These are phyloP conservation scores for Monosporozyma aerobia DNA, from an alignment of 805 yeast species.

Conservation along the genomic window DNA sequence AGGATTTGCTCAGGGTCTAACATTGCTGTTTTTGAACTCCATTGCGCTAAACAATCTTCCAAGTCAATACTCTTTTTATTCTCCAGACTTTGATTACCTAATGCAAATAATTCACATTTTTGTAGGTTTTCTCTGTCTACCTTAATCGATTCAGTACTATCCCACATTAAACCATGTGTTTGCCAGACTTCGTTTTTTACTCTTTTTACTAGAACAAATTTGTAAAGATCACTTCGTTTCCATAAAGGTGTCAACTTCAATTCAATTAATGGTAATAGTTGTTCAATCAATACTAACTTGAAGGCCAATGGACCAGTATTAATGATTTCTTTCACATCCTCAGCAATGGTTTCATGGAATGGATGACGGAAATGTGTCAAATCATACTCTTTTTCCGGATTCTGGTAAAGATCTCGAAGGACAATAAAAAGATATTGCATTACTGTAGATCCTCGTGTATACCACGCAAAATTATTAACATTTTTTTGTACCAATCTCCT, in stretches of 20 bases:
- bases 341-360: constrained; percentile 4
- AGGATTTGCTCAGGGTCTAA: constrained; percentile 16
- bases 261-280: constrained; percentile 17
- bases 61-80: constrained; percentile 9
- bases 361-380: neutral
- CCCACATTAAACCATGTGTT: constrained; percentile 1
- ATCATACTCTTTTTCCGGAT: constrained; percentile 11
- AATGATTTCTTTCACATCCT: constrained; percentile 15
- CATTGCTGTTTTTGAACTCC: constrained; percentile 9
- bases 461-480: constrained; percentile 18
- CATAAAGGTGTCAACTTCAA: constrained; percentile 19
- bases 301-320: constrained; percentile 8
- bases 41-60: constrained; percentile 15
- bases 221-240: constrained; percentile 20
- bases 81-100: constrained; percentile 8
- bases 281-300: constrained; percentile 20
- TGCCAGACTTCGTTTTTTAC: constrained; percentile 23
- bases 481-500: constrained; percentile 17
- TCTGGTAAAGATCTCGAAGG: constrained; percentile 18
- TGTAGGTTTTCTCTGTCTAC: neutral
- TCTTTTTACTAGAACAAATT: constrained; percentile 17
- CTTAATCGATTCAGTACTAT: neutral
- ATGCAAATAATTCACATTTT: constrained; percentile 11
- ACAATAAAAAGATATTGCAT: constrained; percentile 26
- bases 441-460: constrained; percentile 25